Conservation (phyloP, 306 rosid species). For the Adenanthera pavonina region DNA sequence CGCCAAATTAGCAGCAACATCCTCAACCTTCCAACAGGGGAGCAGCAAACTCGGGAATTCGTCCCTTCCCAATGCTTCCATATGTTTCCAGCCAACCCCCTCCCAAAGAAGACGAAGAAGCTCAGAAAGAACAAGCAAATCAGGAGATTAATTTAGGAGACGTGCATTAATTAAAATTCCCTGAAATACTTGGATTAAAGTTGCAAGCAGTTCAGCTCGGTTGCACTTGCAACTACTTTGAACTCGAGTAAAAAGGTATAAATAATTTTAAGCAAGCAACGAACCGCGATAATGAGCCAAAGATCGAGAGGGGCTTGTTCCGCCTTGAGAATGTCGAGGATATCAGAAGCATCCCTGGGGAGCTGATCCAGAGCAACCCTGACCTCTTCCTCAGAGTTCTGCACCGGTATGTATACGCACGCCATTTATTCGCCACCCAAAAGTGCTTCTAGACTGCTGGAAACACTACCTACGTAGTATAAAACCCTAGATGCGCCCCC, state of each 20-base stretch:
- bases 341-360: slow-evolving; percentile 92
- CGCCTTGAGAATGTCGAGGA: slow-evolving; percentile 94
- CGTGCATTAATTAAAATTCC: background rate
- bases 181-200: background rate
- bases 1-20: background rate
- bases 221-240: background rate
- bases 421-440: slow-evolving; percentile 58
- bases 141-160: background rate
- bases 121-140: background rate
- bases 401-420: slow-evolving; percentile 92
- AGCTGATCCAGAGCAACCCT: slow-evolving; percentile 95
- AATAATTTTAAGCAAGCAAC: slow-evolving; percentile 19
- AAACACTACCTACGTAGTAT: background rate
- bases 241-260: background rate
- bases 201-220: background rate
- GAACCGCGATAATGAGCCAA: slow-evolving; percentile 96
- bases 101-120: background rate
- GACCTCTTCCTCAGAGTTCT: slow-evolving; percentile 98
- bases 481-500: slow-evolving; percentile 48
- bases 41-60: background rate
- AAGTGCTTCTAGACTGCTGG: background rate
- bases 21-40: background rate
- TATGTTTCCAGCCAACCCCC: background rate
- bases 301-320: slow-evolving; percentile 99
- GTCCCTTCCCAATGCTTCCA: background rate